These are phyloP conservation scores for Leucogyrophana mollusca DNA, from an alignment of 768 basidiomycete species.

Conservation along the genomic window DNA sequence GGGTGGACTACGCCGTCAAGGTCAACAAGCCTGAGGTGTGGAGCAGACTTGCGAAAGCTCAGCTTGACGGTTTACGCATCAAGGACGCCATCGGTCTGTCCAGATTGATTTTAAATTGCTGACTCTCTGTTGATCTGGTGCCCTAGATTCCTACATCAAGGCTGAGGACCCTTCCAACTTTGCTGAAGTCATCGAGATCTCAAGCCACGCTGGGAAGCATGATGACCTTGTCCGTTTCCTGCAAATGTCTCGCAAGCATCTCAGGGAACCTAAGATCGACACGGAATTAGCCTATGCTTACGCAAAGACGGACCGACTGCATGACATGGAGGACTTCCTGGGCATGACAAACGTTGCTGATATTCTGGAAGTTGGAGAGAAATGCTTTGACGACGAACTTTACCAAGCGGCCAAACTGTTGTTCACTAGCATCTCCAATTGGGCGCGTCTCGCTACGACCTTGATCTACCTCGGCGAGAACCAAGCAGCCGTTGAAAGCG, in stretches of 20 bases:
- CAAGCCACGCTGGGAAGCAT: constrained; percentile 88
- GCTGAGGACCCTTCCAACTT: constrained; percentile 95
- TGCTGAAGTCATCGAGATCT: constrained; percentile 92
- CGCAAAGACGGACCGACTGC: constrained; percentile 94
- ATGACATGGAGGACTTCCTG: constrained; percentile 99
- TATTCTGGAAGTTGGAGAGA: constrained; percentile 94
- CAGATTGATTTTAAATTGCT: not conserved
- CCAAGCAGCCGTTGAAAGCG: constrained; percentile 97
- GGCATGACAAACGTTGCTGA: constrained; percentile 99
- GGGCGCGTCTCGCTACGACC: constrained; percentile 97
- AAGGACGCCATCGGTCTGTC: constrained; percentile 91
- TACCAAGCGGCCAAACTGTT: constrained; percentile 96
- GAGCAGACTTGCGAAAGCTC: constrained; percentile 97
- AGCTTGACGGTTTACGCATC: constrained; percentile 95
- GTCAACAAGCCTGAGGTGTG: constrained; percentile 96
- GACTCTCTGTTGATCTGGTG: constrained; percentile 5
- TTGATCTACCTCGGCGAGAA: constrained; percentile 98
- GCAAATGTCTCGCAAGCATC: constrained; percentile 97
- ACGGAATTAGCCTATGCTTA: constrained; percentile 98
- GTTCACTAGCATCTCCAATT: constrained; percentile 97
- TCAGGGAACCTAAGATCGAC: constrained; percentile 97
- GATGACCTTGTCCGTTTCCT: constrained; percentile 95
- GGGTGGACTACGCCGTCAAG: constrained; percentile 93
- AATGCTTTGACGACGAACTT: constrained; percentile 97
- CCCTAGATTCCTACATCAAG: constrained; percentile 92